Percentiles rank a stretch among this genome's conserved stretches.
Conservation (phyloP, 148 eudicot genomes). For the Silene conica region DNA sequence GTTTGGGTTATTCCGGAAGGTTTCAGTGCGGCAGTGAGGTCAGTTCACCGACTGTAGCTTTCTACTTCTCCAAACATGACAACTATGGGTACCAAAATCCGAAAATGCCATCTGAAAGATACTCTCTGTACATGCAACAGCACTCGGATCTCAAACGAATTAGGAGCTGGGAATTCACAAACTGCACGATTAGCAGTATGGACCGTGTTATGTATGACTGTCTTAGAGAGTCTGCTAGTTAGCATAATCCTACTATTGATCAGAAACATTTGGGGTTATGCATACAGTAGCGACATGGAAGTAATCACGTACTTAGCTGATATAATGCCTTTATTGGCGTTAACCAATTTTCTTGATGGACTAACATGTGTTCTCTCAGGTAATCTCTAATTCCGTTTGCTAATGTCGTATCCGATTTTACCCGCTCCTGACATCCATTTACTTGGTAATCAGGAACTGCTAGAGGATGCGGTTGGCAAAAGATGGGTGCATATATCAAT, state of each 20-base stretch:
- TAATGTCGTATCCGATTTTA: neutral
- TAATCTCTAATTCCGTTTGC: neutral
- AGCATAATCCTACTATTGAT: conserved; percentile 27
- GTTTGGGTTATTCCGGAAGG: conserved; percentile 84
- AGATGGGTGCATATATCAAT: conserved; percentile 69
- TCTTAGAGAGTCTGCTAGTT: conserved; percentile 27
- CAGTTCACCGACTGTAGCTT: conserved; percentile 2
- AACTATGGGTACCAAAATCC: neutral
- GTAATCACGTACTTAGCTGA: conserved; percentile 34
- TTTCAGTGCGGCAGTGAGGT: conserved; percentile 81
- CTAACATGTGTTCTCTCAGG: conserved; percentile 37
- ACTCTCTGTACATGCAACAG: conserved; percentile 8
- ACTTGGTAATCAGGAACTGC: conserved; percentile 45
- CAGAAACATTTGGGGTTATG: conserved; percentile 34
- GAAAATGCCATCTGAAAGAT: neutral
- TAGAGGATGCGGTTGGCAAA: conserved; percentile 81
- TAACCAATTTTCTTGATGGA: conserved; percentile 32
- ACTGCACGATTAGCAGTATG: conserved; percentile 31
- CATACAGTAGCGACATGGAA: conserved; percentile 31
- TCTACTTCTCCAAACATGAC: too few relatives aligned
- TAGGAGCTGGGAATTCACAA: conserved; percentile 36
- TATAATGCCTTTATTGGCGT: conserved; percentile 36
- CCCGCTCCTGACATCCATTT: too few relatives aligned
- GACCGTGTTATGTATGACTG: conserved; percentile 27
- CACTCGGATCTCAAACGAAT: conserved; percentile 39